Evolutionary conservation across 176 grass and related monocot species (phyloP).

Genomic region (Chloris gayana): DNA sequence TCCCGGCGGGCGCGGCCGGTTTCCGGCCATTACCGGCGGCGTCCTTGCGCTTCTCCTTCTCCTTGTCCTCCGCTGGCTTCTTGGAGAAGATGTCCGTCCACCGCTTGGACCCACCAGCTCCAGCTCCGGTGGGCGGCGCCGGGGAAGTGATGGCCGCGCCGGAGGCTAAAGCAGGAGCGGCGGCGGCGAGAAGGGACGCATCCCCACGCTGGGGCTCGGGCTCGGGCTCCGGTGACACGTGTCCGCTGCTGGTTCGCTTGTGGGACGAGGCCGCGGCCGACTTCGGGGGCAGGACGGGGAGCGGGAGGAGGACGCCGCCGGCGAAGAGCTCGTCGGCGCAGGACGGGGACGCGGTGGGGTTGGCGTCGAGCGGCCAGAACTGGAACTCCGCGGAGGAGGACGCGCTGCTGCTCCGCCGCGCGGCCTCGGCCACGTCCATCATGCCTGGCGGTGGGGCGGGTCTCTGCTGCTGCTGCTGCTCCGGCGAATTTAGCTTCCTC

Average conservation of each 20-base stretch:
- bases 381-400: slow-evolving; percentile 72
- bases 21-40: slow-evolving; percentile 5
- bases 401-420: slow-evolving; percentile 51
- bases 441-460: background rate
- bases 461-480: background rate
- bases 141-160: slow-evolving; percentile 10
- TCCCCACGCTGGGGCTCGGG: background rate
- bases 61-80: slow-evolving; percentile 43
- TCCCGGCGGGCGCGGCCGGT: background rate
- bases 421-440: slow-evolving; percentile 20
- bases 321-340: slow-evolving; percentile 80
- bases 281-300: background rate
- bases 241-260: background rate
- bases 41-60: slow-evolving; percentile 40
- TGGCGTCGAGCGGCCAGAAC: slow-evolving; percentile 65
- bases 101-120: slow-evolving; percentile 55
- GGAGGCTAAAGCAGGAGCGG: background rate
- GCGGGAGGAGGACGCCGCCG: slow-evolving; percentile 67
- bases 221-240: background rate
- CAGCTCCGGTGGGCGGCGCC: background rate
- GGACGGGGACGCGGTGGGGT: slow-evolving; percentile 33
- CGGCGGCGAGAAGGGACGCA: background rate
- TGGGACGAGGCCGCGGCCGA: background rate
- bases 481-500: background rate
- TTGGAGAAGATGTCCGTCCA: slow-evolving; percentile 88